phyloP scores from a whole-genome alignment of 352 stramenopile genomes.

The Phytophthora sojae region DNA sequence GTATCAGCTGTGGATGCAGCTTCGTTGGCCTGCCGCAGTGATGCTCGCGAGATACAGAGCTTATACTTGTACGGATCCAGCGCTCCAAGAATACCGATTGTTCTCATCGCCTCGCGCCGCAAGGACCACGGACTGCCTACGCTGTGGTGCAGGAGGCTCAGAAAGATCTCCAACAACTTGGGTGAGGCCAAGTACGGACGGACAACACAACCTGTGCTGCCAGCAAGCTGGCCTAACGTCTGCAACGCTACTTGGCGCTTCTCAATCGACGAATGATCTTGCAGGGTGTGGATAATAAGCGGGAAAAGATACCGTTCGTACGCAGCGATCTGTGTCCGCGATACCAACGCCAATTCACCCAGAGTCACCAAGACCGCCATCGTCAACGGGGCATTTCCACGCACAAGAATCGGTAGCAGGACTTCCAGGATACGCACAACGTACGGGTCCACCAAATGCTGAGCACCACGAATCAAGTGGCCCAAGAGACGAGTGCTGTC shows the following conservation, averaged over 20 bases:
- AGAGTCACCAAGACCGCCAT: constrained; percentile 80
- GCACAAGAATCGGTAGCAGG: constrained; percentile 87
- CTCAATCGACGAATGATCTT: constrained; percentile 96
- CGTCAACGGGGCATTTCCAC: constrained; percentile 83
- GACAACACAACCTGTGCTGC: constrained; percentile 94
- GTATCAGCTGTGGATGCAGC: constrained; percentile 41
- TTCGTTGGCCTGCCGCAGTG: constrained; percentile 77
- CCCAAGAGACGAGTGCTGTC: constrained; percentile 90
- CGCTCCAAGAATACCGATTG: constrained; percentile 95
- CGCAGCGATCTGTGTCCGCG: constrained; percentile 89
- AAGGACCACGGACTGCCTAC: constrained; percentile 92
- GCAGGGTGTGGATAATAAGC: constrained; percentile 96
- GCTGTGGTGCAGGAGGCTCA: constrained; percentile 94
- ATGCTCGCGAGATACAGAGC: constrained; percentile 73
- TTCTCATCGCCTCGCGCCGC: constrained; percentile 96
- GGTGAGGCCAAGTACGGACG: constrained; percentile 96
- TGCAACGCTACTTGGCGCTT: constrained; percentile 97
- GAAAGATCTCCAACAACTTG: constrained; percentile 94
- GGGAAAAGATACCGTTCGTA: constrained; percentile 96
- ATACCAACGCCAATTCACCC: constrained; percentile 94
- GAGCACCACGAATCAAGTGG: constrained; percentile 76
- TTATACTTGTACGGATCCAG: constrained; percentile 97
- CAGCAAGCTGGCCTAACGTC: constrained; percentile 95
- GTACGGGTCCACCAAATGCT: constrained; percentile 91
- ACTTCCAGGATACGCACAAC: constrained; percentile 80